Evolutionary conservation across 2,329 filamentous ascomycete species (phyloP).

Genomic region (Xylaria sp.): DNA sequence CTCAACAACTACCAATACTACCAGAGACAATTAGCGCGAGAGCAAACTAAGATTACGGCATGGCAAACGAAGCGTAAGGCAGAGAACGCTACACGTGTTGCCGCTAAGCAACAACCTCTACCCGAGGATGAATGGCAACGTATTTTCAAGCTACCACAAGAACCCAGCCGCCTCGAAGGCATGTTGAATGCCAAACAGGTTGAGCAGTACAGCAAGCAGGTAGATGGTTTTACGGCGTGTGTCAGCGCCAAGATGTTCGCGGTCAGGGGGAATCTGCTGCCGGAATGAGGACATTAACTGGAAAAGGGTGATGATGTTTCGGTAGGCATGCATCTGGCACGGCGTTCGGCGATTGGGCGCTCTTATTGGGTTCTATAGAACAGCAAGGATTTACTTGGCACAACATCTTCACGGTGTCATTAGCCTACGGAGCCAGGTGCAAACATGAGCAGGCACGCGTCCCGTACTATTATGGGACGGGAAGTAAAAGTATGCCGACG

Average conservation of each 20-base stretch:
- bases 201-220: constrained; percentile 96
- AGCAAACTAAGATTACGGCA: constrained; percentile 94
- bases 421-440: constrained; percentile 22
- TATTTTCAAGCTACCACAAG: constrained; percentile 96
- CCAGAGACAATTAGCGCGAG: constrained; percentile 89
- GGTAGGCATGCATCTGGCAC: constrained; percentile 48
- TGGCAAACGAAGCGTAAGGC: constrained; percentile 98
- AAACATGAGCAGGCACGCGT: constrained; percentile 13
- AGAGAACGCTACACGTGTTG: constrained; percentile 85
- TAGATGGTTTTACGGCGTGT: constrained; percentile 92
- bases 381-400: constrained; percentile 27
- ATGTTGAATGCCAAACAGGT: constrained; percentile 96
- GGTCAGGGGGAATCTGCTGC: constrained; percentile 76
- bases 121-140: constrained; percentile 99
- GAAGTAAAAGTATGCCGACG: constrained; percentile 12
- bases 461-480: constrained; percentile 7
- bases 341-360: constrained; percentile 48
- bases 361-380: constrained; percentile 42
- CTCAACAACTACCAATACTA: constrained; percentile 99
- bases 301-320: constrained; percentile 38
- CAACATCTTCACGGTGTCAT: constrained; percentile 21
- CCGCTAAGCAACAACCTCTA: constrained; percentile 87
- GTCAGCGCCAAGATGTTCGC: constrained; percentile 99
- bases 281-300: constrained; percentile 55
- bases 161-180: constrained; percentile 91